Conservation (phyloP, 208 protist genomes). For the Lotmaria passim region DNA sequence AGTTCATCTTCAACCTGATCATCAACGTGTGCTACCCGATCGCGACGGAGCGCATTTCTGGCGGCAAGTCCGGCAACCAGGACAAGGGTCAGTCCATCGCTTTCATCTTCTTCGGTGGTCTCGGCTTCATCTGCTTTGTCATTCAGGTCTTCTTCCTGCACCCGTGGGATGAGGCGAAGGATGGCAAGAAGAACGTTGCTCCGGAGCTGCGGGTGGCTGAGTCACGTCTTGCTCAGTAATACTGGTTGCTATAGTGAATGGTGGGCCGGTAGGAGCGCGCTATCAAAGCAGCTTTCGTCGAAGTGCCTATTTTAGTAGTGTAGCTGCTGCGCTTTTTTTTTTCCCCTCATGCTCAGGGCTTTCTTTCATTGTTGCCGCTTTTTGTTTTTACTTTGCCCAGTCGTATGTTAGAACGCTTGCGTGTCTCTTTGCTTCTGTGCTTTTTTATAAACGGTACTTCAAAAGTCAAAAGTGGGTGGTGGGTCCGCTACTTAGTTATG, state of each 20-base stretch:
- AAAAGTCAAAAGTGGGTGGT: background rate
- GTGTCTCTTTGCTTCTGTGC: background rate
- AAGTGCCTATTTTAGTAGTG: too few species aligned
- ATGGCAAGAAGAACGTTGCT: slow-evolving; percentile 26
- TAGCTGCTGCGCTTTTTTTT: too few species aligned
- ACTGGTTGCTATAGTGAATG: too few species aligned
- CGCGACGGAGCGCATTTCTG: slow-evolving; percentile 76
- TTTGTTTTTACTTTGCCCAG: too few species aligned
- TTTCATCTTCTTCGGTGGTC: slow-evolving; percentile 87
- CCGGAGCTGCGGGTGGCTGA: background rate
- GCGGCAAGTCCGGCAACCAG: slow-evolving; percentile 78
- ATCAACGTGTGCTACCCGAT: slow-evolving; percentile 91
- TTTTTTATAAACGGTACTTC: background rate
- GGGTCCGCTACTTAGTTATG: background rate
- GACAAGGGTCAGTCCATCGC: slow-evolving; percentile 87
- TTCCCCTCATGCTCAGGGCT: too few species aligned
- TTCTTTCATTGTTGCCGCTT: too few species aligned
- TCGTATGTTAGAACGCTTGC: too few species aligned
- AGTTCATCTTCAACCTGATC: slow-evolving; percentile 90
- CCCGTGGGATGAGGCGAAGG: slow-evolving; percentile 57
- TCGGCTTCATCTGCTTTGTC: slow-evolving; percentile 75
- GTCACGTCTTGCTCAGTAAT: background rate
- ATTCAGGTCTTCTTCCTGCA: slow-evolving; percentile 79
- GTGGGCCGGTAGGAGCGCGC: too few species aligned
- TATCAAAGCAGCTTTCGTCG: too few species aligned